Base-by-base conservation (phyloP, 768 basidiomycete genomes). In the Naganishia friedmannii region DNA sequence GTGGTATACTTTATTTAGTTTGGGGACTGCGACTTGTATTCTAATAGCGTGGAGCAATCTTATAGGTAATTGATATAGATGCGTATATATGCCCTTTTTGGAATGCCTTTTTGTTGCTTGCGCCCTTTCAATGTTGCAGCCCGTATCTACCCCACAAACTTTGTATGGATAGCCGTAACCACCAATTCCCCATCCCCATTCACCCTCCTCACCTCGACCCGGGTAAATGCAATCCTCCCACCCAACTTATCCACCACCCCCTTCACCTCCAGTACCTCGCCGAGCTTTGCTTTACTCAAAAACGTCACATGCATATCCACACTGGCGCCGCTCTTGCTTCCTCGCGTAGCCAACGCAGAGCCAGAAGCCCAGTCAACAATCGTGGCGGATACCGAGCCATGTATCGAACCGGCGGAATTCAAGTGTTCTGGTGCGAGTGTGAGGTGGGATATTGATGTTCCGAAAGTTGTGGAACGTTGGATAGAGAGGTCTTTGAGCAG, bases 241-340 rank as follows among this genome's bases (percentile, higher is more conserved):
- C 70, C 70, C 51, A 60, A 46, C 42, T 46, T 55, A 32, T 71
- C 70, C 29, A 71, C 58, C n/a, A 55, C 42, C 19, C 56, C 66
- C 53, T 53, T 45, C 3, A 71, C 58, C 39, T 57, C 46, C 13
- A 71, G 45, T 32, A 37, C 42, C 37, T 71, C 66, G 1, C 70
- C 70, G 1, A 42, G 57, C 48, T 42, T 63, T 21, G 66, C 66
- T 17, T 55, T 53, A 3, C 28, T 42, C 70, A 71, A 67, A 45
- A 71, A 71, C 37, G 66, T 60, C 56, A 68, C 57, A 48, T 71
- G 70, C 70, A 71, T 71, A 57, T 71, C 70, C 26, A 71, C 66
- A 31, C 51, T 55, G 3, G 58, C 70, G 29, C 70, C 70, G n/a
- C 53, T 57, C 34, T 46, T 56, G 12, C 66, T 56, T 0, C 66